Conservation (phyloP, 345 rosid genomes). For the Bretschneidera sinensis region DNA sequence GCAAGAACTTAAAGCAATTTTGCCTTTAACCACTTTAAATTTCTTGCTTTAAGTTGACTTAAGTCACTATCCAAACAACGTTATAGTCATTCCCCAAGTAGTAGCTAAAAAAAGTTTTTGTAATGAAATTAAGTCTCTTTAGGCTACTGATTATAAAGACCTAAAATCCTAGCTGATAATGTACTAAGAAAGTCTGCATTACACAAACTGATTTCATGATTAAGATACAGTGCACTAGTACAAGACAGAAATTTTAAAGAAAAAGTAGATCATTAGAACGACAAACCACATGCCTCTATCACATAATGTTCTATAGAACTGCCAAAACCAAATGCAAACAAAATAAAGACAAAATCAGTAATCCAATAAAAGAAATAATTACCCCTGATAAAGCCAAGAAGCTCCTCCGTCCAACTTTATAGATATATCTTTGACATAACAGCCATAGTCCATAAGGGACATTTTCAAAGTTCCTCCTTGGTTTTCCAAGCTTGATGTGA, state of each 20-base stretch:
- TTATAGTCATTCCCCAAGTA: neutral
- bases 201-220: neutral
- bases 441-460: constrained; percentile 68
- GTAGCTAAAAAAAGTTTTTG: neutral
- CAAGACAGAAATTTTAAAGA: neutral
- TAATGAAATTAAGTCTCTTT: neutral
- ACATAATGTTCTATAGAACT: too few species aligned
- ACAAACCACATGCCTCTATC: too few species aligned
- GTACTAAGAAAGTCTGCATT: too few species aligned
- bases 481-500: constrained; percentile 74
- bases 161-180: too few species aligned
- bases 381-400: constrained; percentile 99
- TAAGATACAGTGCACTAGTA: neutral
- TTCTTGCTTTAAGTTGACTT: too few species aligned
- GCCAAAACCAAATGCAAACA: neutral
- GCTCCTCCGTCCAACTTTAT: constrained; percentile 89
- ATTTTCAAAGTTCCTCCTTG: constrained; percentile 66
- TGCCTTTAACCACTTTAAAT: too few species aligned
- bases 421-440: constrained; percentile 63
- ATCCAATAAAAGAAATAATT: constrained; percentile 14
- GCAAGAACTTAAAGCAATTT: too few species aligned
- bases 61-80: too few species aligned
- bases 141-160: neutral
- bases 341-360: neutral
- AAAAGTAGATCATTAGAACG: neutral